A percentile compares a stretch with the other conserved stretches of the same genome.
These are phyloP conservation scores for Gautieria morchelliformis DNA, from an alignment of 768 basidiomycete genomes.

Conservation along the genomic window DNA sequence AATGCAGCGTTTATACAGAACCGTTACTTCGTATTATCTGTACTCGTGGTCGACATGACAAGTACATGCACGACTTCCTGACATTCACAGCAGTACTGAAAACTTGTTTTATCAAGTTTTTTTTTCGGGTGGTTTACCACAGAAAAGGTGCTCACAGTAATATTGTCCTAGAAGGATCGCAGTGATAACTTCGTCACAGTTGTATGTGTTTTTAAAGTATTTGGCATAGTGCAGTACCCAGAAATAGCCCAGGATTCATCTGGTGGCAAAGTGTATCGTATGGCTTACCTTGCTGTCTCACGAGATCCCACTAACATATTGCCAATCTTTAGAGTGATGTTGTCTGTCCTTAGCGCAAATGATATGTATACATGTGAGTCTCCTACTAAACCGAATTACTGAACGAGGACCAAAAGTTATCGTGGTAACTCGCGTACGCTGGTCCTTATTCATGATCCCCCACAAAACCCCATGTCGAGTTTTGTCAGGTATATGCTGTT, in stretches of 20 bases:
- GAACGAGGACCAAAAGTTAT: neutral
- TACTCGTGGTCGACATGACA: neutral
- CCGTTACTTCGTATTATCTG: neutral
- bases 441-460: neutral
- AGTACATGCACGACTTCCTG: neutral
- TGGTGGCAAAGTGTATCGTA: neutral
- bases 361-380: neutral
- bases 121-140: neutral
- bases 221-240: neutral
- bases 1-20: neutral
- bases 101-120: neutral
- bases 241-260: neutral
- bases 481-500: neutral
- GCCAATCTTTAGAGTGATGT: neutral
- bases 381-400: neutral
- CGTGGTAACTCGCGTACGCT: neutral
- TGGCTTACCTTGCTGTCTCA: neutral
- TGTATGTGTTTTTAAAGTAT: neutral
- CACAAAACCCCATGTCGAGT: neutral
- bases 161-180: neutral
- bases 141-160: neutral
- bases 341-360: neutral
- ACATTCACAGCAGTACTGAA: neutral
- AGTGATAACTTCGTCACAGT: neutral
- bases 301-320: neutral